Conservation (phyloP, 768 basidiomycete species). For the Suillus americanus region DNA sequence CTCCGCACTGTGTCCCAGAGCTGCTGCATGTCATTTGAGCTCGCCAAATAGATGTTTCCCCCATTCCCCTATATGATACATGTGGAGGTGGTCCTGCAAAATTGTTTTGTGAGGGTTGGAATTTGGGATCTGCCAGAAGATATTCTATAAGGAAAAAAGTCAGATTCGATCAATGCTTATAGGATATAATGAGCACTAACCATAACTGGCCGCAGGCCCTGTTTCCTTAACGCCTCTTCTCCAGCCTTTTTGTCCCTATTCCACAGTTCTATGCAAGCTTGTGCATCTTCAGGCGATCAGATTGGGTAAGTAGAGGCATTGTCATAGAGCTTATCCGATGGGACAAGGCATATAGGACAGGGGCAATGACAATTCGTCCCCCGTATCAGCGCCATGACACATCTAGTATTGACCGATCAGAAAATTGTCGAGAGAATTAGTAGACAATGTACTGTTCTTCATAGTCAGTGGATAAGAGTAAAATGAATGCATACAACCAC, state of each 20-base stretch:
- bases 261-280: conserved; percentile 15
- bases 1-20: conserved; percentile 5
- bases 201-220: conserved; percentile 14
- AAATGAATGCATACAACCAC: conserved; percentile 33
- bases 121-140: conserved; percentile 36
- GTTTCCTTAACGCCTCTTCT: conserved; percentile 11
- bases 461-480: conserved; percentile 41
- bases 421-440: no score
- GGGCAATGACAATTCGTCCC: conserved; percentile 28
- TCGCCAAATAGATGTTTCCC: conserved; percentile 31
- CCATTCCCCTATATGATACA: conserved; percentile 26
- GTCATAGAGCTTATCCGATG: conserved; percentile 22
- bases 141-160: conserved; percentile 24
- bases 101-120: conserved; percentile 34
- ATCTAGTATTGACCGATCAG: conserved; percentile 22
- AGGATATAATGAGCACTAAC: conserved; percentile 29
- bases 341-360: conserved; percentile 39
- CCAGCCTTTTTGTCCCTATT: conserved; percentile 18
- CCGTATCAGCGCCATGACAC: conserved; percentile 35
- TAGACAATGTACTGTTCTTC: conserved; percentile 39
- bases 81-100: conserved; percentile 42
- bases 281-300: conserved; percentile 8
- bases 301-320: conserved; percentile 13
- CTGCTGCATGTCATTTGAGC: conserved; percentile 8
- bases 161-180: no score